Evolutionary conservation across 306 rosid genomes (phyloP), one percentile per base, ranked within the genome.

Genomic region (Abrus pulchellus): DNA sequence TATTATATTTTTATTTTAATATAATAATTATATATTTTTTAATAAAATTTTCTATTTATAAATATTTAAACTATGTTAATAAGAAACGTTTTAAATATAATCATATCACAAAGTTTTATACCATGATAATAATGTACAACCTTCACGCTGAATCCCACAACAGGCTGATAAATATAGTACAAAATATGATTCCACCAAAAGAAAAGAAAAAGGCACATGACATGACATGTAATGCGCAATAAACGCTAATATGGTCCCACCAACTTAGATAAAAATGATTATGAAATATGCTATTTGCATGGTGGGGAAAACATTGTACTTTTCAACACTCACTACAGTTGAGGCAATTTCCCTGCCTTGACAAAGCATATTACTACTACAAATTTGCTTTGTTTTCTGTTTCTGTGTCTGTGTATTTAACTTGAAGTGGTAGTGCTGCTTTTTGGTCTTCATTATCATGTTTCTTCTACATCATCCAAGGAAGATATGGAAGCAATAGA

Each of bases 221-320:
- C 40, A 4, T 36, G 40, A 36, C 40, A 36, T 36, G 40, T 4
- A 36, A 36, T 36, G 40, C 3, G 3, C 3, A 36, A 36, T 4
- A 36, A 36, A 36, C 40, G 40, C 4, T 36, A 36, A 36, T 4
- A 36, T 2, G 40, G 40, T 36, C 40, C 40, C 4, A 36, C 3
- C 40, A 36, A 36, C 40, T 2, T 36, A 4, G 40, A 36, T 4
- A 2, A 36, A 36, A 36, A 36, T 36, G 53, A 69, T 30, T 40
- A 41, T 29, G 28, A 44, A 57, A 64, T 61, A 73, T 73, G 55
- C 74, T 44, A 73, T 43, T 52, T 53, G 52, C 55, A 27, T 28
- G 74, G 10, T 40, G 59, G 3, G 30, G 49, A 41, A 56, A 28
- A 40, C 43, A 20, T 72, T n/a, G n/a, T n/a, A n/a, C n/a, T n/a